phyloP scores from a whole-genome alignment of 306 rosid species.

The Sesbania bispinosa region DNA sequence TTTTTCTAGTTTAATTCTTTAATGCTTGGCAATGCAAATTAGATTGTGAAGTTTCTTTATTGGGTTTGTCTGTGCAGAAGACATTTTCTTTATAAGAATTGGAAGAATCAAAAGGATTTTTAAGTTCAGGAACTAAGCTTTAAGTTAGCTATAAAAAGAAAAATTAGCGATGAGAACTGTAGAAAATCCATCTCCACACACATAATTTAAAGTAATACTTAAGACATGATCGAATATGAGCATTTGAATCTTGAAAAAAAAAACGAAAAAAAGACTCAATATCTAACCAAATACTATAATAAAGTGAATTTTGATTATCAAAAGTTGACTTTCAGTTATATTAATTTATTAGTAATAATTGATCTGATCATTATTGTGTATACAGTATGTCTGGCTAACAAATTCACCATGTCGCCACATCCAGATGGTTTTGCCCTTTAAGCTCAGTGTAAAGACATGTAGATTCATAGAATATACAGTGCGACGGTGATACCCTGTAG shows the following conservation, averaged over 20 bases:
- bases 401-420: conserved; percentile 3
- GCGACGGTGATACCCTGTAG: neutral
- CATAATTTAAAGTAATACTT: too few relatives aligned
- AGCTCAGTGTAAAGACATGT: neutral
- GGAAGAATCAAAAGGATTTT: too few relatives aligned
- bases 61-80: too few relatives aligned
- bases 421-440: neutral
- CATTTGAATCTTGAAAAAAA: neutral
- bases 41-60: too few relatives aligned
- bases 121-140: too few relatives aligned
- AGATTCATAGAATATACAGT: neutral
- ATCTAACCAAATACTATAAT: neutral
- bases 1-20: too few relatives aligned
- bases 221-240: too few relatives aligned
- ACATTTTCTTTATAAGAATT: too few relatives aligned
- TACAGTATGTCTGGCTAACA: neutral
- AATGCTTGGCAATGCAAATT: too few relatives aligned
- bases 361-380: neutral
- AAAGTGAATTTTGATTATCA: neutral
- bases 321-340: conserved; percentile 12
- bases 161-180: too few relatives aligned
- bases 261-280: neutral
- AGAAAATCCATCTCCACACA: too few relatives aligned
- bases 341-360: conserved; percentile 5
- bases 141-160: too few relatives aligned